Evolutionary conservation across 108 stramenopile species (phyloP), one percentile per base, ranked within the genome.

Genomic region (Conticribra guillardii): DNA sequence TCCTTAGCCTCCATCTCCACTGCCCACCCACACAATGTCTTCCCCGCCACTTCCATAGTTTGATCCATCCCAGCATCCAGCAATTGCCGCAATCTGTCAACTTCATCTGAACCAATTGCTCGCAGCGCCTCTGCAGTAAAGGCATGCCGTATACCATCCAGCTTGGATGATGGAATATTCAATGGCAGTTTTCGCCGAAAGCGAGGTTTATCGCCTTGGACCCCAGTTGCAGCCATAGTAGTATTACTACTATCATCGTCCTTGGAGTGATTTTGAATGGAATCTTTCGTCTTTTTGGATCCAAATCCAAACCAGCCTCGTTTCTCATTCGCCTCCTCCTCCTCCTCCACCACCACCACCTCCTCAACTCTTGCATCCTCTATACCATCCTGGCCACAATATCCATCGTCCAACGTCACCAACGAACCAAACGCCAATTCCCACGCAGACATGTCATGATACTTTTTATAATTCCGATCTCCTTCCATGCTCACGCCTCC

Each of bases 41-140:
- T 91, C 3, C 84, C 89, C 1, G 88, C 89, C 46, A 74, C 60
- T 30, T 75, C 73, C 27, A 64, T 57, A 9, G 79, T 27, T 18
- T 79, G 81, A 46, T 69, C 67, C 89, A 94, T 88, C 0, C 93
- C 93, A 33, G 87, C 83, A 33, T 84, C 65, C 28, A 94, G 27
- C 1, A 94, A 56, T 54, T 94, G 84, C 31, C 80, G 32, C 47
- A 94, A 69, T 52, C 93, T 73, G 19, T 80, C 74, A 0, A 86
- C 87, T 72, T 94, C 93, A 68, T 94, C 90, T 8, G 87, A 76
- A 30, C 93, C 93, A 65, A 94, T 84, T 32, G 88, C 87, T 24
- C 93, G 82, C 63, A 94, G 64, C 1, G 93, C 93, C 71, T 94
- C 93, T 16, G 93, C 89, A 0, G 87, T 86, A 56, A 94, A 94